Base-by-base conservation (phyloP, 371 early-diverging fungal species). In the Saksenaea vasiformis region DNA sequence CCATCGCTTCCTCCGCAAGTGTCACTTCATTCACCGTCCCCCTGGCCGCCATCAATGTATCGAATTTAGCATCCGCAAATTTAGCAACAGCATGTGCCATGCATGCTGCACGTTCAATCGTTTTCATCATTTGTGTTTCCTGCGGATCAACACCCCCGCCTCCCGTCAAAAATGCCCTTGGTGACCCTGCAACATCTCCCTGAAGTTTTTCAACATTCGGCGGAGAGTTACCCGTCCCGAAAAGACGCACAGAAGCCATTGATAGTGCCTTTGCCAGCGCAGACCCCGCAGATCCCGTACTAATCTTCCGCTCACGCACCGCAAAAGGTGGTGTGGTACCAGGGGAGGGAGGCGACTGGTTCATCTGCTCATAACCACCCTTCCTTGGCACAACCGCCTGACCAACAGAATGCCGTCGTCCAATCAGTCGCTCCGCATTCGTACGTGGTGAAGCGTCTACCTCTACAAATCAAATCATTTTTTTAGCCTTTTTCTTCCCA, bases 1-100 rank as follows among this genome's bases (percentile, higher is more conserved):
- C 85, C 51, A 91, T 80, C 1, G 91, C 86, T 65, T 94, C 94
- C 58, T 91, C 91, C 13, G 85, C 85, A 54, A 77, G 54, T 17
- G 38, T 15, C 5, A 51, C 19, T 51, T 66, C 71, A 37, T 65
- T 58, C 17, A 28, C 59, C 54, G 34, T 36, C 19, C 17, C 17
- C 10, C 58, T 36, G 27, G 56, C 54, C 15, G 60, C 62, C 1
- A 70, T 34, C 14, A 77, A 58, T 5, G 69, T 62, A 11, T 83
- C 78, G 66, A 77, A 84, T 68, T 86, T 87, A n/a, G 72, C 72
- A 60, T 87, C 86, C 0, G 85, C 90, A 77, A 85, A 84, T 51
- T 82, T 76, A 19, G 81, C 79, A 5, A 89, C 85, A 1, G 86
- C 86, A 73, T 87, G 83, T 3, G 87, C 87, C 76, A 87, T 87